Conservation (phyloP, 2,329 filamentous ascomycete species). For the Clonostachys rhizophaga region DNA sequence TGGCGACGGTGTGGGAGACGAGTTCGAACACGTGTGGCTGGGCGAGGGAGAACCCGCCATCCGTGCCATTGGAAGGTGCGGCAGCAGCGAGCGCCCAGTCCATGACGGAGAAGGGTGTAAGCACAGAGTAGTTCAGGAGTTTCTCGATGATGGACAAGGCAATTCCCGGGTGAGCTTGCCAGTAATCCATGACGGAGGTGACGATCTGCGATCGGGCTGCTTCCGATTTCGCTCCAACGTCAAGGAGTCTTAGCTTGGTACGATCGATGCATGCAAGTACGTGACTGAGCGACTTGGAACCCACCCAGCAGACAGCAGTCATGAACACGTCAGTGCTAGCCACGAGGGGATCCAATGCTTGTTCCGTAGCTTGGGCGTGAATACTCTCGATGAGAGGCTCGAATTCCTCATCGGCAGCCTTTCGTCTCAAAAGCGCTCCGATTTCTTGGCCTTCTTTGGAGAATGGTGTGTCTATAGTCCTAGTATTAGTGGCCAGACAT, state of each 20-base stretch:
- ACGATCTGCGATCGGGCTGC: constrained; percentile 84
- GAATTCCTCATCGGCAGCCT: constrained; percentile 83
- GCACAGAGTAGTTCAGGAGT: constrained; percentile 92
- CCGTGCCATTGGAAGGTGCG: constrained; percentile 39
- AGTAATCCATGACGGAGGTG: constrained; percentile 85
- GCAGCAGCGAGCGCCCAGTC: constrained; percentile 77
- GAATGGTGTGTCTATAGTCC: constrained; percentile 65
- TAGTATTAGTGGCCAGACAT: too few species aligned
- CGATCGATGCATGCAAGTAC: constrained; percentile 94
- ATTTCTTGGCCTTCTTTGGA: constrained; percentile 80
- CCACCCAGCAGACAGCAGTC: constrained; percentile 88
- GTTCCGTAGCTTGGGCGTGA: constrained; percentile 69
- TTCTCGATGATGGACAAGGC: constrained; percentile 94
- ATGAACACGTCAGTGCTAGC: constrained; percentile 92
- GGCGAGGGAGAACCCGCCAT: constrained; percentile 63
- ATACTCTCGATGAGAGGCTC: constrained; percentile 76
- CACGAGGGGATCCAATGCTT: constrained; percentile 72
- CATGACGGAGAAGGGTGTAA: constrained; percentile 79
- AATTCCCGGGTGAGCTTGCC: constrained; percentile 86
- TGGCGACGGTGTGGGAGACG: constrained; percentile 80
- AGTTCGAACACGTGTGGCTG: constrained; percentile 83
- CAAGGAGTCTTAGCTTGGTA: constrained; percentile 81
- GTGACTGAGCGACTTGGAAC: constrained; percentile 93
- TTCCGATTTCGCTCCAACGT: constrained; percentile 70
- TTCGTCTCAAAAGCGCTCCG: constrained; percentile 73